Base-by-base conservation (phyloP, 106 monocot genomes). In the Allium fistulosum region DNA sequence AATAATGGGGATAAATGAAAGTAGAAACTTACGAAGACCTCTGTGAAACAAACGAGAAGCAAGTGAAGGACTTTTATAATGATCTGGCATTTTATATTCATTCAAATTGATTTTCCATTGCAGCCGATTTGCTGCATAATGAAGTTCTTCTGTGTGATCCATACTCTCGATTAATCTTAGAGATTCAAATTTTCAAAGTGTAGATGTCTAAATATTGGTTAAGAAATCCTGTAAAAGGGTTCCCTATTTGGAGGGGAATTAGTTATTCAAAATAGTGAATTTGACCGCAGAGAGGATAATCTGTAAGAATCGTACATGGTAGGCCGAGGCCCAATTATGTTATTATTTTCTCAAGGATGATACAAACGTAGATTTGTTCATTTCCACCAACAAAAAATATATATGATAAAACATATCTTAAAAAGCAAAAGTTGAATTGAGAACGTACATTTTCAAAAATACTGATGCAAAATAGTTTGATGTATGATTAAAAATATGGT, bases 1-100 rank as follows among this genome's bases (percentile, higher is more conserved):
- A 37, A 37, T 5, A 37, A 37, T 37, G 37, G 37, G 37, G 37
- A 5, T 37, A 37, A 37, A 37, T 37, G 37, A 5, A 4, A 1
- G 4, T 37, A 2, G 37, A 37, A 37, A 37, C 37, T 37, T 66
- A 66, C 65, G 18, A 66, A 66, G 65, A 26, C 46, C 51, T 58
- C 79, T 60, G 45, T 58, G 26, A 70, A 84, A 82, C 17, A 88
- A 69, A 7, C 80, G 71, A 56, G 78, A 66, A 46, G 71, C 57
- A 9, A 89, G 60, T 2, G 79, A 67, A 18, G 68, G 81, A 1
- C 81, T 72, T 58, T 63, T 52, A 50, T 75, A 80, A 26, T 45
- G 26, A 57, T 88, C 83, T 14, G 88, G 85, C 72, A 89, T 57
- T 22, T 61, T 71, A 56, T 86, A 70, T 61, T 76, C 73, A 63